Conservation (phyloP, 176 grass and related monocot genomes). For the Rhynchospora pubera region DNA sequence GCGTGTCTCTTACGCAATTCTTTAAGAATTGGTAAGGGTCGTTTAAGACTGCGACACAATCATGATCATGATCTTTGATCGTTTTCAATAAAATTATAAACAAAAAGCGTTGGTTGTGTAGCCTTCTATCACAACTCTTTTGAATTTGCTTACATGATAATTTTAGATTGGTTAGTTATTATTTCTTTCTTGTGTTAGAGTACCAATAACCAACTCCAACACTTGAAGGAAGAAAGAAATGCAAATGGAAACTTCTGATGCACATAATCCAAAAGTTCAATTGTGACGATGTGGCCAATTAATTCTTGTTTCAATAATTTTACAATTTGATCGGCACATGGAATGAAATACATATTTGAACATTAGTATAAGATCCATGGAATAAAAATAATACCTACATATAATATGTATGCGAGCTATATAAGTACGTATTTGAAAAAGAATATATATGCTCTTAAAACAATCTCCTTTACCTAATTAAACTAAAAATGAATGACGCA, state of each 20-base stretch:
- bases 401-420: not conserved
- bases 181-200: constrained; percentile 60
- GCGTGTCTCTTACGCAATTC: constrained; percentile 24
- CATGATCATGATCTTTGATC: constrained; percentile 61
- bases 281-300: not conserved
- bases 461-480: not conserved
- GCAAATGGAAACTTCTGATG: not conserved
- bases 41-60: constrained; percentile 37
- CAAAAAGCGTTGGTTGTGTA: constrained; percentile 41
- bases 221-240: not conserved
- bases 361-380: not conserved
- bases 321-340: not conserved
- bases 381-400: not conserved
- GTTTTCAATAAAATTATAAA: constrained; percentile 43
- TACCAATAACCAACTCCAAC: constrained; percentile 44
- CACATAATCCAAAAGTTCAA: not conserved
- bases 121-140: constrained; percentile 36
- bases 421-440: not conserved
- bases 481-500: not conserved
- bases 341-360: not conserved
- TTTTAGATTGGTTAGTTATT: constrained; percentile 49
- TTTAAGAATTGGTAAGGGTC: constrained; percentile 33
- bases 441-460: not conserved
- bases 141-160: constrained; percentile 25
- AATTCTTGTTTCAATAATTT: not conserved